Percentiles rank a stretch among this genome's conserved stretches.
phyloP scores from a whole-genome alignment of 176 grass and related monocot species.

The Aegilops tauschii region DNA sequence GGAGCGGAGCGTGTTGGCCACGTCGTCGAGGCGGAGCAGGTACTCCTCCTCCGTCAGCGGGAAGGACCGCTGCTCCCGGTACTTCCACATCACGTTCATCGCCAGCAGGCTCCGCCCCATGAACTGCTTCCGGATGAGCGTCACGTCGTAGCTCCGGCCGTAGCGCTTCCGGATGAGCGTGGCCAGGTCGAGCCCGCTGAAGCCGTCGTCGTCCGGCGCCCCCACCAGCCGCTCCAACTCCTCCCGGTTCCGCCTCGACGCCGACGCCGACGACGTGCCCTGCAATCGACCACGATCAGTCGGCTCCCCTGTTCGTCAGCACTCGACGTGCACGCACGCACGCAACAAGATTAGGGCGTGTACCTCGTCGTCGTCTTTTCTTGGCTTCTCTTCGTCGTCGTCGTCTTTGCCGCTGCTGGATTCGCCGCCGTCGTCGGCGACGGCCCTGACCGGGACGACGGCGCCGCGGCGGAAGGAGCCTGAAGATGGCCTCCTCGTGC shows the following conservation, averaged over 20 bases:
- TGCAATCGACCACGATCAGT: too few species aligned
- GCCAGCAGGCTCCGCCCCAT: slow-evolving; percentile 84
- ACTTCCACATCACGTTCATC: slow-evolving; percentile 99
- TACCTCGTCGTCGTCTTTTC: slow-evolving; percentile 37
- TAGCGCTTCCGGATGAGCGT: slow-evolving; percentile 87
- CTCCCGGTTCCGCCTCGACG: slow-evolving; percentile 19
- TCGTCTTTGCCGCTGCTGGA: slow-evolving; percentile 36
- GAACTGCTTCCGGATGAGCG: slow-evolving; percentile 89
- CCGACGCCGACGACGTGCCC: neutral
- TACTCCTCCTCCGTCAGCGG: slow-evolving; percentile 98
- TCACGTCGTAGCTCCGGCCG: slow-evolving; percentile 90
- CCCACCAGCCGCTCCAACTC: slow-evolving; percentile 76
- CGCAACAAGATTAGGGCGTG: neutral
- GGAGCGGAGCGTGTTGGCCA: slow-evolving; percentile 78
- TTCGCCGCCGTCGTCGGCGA: slow-evolving; percentile 20
- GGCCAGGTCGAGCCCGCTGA: slow-evolving; percentile 77
- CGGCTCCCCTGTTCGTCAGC: too few species aligned
- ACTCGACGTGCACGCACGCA: neutral
- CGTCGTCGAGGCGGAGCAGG: slow-evolving; percentile 78
- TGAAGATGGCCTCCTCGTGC: neutral
- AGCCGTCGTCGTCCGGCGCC: slow-evolving; percentile 40
- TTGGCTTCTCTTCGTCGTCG: slow-evolving; percentile 7
- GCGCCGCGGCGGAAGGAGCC: neutral
- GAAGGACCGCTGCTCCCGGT: slow-evolving; percentile 93
- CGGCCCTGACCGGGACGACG: slow-evolving; percentile 22